Evolutionary conservation across 176 grass and related monocot genomes (phyloP).

Genomic region (Carex littledalei): DNA sequence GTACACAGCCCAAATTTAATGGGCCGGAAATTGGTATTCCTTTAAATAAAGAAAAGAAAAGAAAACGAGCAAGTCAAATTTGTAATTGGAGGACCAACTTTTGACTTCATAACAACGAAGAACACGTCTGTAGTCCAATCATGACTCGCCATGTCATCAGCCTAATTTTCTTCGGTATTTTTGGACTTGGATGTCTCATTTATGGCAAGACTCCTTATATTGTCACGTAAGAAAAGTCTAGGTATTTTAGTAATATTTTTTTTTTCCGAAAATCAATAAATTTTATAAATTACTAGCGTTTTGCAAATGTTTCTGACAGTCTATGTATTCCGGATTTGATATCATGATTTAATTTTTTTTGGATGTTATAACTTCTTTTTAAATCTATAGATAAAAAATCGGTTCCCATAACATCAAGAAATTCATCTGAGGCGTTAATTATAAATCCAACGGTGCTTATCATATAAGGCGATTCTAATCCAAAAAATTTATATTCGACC

Average conservation of each 20-base stretch:
- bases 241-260: too few relatives aligned
- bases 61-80: not conserved
- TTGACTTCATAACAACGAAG: not conserved
- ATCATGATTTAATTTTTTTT: too few relatives aligned
- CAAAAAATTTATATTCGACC: not conserved
- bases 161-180: not conserved
- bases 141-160: not conserved
- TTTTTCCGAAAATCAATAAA: not conserved
- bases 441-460: not conserved
- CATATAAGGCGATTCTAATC: not conserved
- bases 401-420: not conserved
- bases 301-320: too few relatives aligned
- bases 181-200: not conserved
- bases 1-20: not conserved
- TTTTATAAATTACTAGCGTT: not conserved
- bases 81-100: not conserved
- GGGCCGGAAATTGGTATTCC: not conserved
- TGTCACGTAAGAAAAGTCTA: too few relatives aligned
- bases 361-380: too few relatives aligned
- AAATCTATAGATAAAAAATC: too few relatives aligned
- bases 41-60: not conserved
- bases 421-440: not conserved
- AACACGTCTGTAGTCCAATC: constrained; percentile 3
- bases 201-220: too few relatives aligned
- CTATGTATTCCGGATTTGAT: too few relatives aligned